These are phyloP conservation scores for Coemansia sp. DNA, from an alignment of 192 early-diverging fungal genomes.

Conservation along the genomic window DNA sequence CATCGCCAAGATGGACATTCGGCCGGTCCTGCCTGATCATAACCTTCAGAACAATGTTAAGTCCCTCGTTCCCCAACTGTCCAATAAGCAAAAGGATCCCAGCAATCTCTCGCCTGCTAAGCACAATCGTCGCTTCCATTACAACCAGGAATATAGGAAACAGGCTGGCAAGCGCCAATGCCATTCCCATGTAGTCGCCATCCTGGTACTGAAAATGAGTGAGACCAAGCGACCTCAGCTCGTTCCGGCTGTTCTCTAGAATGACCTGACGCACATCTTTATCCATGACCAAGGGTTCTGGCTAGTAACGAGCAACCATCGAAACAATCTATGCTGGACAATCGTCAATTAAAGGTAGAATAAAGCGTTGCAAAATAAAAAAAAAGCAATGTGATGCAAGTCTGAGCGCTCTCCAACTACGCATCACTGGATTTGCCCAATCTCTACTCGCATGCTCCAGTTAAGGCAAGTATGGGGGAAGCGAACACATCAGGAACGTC, in stretches of 20 bases:
- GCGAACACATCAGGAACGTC: not conserved
- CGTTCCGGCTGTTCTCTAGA: not conserved
- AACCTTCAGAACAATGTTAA: constrained; percentile 35
- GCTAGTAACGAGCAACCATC: not conserved
- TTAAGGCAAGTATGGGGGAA: too few species aligned
- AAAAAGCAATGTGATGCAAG: too few species aligned
- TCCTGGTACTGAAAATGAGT: constrained; percentile 52
- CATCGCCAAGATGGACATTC: constrained; percentile 38
- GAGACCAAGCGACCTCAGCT: constrained; percentile 40
- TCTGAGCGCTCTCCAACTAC: too few species aligned
- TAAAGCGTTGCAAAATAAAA: too few species aligned
- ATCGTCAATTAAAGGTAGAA: too few species aligned
- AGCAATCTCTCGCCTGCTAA: constrained; percentile 44
- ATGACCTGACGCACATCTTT: not conserved
- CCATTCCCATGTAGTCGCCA: constrained; percentile 39
- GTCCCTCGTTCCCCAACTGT: constrained; percentile 45
- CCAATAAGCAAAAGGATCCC: constrained; percentile 34
- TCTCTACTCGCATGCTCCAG: too few species aligned
- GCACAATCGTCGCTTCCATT: constrained; percentile 39
- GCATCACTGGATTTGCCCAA: too few species aligned
- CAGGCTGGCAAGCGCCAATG: constrained; percentile 41
- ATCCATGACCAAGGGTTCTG: not conserved
- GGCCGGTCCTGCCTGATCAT: constrained; percentile 34
- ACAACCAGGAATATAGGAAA: constrained; percentile 52
- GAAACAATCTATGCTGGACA: not conserved